Conservation (phyloP, 2,329 filamentous ascomycete genomes). For the Aspergillus novofumigatus region DNA sequence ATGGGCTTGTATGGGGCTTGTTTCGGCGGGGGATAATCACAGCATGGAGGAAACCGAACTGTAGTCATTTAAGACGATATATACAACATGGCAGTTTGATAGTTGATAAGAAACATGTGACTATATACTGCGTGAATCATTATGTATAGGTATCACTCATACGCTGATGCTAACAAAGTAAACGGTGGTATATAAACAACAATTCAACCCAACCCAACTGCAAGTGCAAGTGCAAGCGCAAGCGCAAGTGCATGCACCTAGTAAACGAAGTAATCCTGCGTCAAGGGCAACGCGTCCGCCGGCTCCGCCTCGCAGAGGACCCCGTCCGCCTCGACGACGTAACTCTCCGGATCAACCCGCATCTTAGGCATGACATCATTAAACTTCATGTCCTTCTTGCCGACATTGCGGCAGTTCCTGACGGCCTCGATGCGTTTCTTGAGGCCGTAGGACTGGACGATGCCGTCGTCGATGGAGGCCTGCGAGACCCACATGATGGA, state of each 20-base stretch:
- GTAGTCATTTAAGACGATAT: constrained; percentile 11
- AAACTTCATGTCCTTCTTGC: constrained; percentile 86
- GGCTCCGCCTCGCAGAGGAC: constrained; percentile 69
- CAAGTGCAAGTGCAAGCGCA: background rate
- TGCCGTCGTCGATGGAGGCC: constrained; percentile 63
- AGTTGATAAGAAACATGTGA: background rate
- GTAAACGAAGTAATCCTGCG: constrained; percentile 50
- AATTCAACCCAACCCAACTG: background rate
- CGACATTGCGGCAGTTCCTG: constrained; percentile 66
- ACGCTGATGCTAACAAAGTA: background rate
- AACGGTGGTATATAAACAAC: background rate
- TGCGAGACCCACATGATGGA: constrained; percentile 81
- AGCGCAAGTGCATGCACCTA: constrained; percentile 1
- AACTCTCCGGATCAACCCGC: constrained; percentile 87
- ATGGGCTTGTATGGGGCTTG: constrained; percentile 40
- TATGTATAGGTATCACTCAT: background rate
- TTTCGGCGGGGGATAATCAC: constrained; percentile 44
- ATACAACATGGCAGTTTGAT: no score
- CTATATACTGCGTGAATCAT: background rate
- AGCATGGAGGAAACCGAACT: constrained; percentile 40
- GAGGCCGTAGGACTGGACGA: constrained; percentile 67
- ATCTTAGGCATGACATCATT: constrained; percentile 82
- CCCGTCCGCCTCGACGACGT: constrained; percentile 81
- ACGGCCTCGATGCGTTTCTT: constrained; percentile 78
- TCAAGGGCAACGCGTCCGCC: constrained; percentile 65